A percentile compares a stretch with the other conserved stretches of the same genome.
These are phyloP conservation scores for Fusarium marasasianum DNA, from an alignment of 2,329 filamentous ascomycete genomes.

Conservation along the genomic window DNA sequence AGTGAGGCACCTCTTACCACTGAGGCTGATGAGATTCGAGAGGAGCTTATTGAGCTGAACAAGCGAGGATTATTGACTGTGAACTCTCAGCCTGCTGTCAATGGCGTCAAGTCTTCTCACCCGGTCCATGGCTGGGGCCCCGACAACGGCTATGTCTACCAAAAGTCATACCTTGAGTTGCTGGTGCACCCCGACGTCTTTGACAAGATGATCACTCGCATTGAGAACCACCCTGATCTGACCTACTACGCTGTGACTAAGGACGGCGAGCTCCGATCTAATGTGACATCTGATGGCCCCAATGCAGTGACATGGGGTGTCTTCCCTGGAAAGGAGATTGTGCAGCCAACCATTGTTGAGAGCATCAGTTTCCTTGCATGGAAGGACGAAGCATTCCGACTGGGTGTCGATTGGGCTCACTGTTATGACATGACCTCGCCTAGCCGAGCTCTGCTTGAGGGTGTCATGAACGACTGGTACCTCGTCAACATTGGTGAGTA, in stretches of 20 bases:
- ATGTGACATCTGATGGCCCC: conserved; percentile 84
- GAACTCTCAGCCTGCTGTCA: conserved; percentile 96
- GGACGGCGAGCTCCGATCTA: conserved; percentile 82
- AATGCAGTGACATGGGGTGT: conserved; percentile 99
- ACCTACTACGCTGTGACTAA: conserved; percentile 96
- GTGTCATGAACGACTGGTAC: conserved; percentile 90
- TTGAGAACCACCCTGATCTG: conserved; percentile 80
- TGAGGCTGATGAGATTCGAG: conserved; percentile 82
- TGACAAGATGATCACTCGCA: conserved; percentile 77
- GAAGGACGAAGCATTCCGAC: conserved; percentile 96
- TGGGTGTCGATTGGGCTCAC: conserved; percentile 93
- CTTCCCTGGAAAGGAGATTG: conserved; percentile 97
- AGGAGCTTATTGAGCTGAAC: conserved; percentile 84
- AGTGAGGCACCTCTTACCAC: conserved; percentile 87
- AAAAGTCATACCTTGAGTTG: conserved; percentile 96
- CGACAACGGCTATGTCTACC: conserved; percentile 94
- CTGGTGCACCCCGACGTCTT: conserved; percentile 85
- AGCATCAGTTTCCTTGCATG: conserved; percentile 97
- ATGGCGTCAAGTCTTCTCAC: conserved; percentile 88
- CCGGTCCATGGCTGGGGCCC: conserved; percentile 94
- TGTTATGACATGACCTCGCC: conserved; percentile 83
- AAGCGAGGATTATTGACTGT: conserved; percentile 88
- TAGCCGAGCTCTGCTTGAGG: conserved; percentile 81
- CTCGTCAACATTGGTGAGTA: conserved; percentile 90
- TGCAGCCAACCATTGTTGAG: conserved; percentile 99